Evolutionary conservation across 257 asterid genomes (phyloP).

Genomic region (Fraxinus pennsylvanica): DNA sequence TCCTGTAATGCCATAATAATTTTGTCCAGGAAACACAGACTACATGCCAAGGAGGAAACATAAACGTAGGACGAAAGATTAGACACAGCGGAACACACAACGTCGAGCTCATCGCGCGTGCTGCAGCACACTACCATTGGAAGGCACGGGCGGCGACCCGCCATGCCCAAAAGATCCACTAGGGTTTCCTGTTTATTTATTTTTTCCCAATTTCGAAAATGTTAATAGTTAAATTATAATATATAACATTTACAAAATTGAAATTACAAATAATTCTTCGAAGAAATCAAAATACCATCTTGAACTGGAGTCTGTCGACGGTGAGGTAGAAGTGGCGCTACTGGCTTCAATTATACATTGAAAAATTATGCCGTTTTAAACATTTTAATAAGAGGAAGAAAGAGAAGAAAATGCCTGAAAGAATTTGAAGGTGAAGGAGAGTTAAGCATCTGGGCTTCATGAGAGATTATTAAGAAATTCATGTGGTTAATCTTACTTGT

Average conservation of each 20-base stretch:
- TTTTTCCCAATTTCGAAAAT: slow-evolving; percentile 3
- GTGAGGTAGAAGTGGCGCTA: slow-evolving; percentile 95
- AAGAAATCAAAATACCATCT: slow-evolving; percentile 50
- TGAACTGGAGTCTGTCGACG: slow-evolving; percentile 81
- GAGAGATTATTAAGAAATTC: too few relatives aligned
- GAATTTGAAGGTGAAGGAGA: slow-evolving; percentile 57
- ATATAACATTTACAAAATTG: neutral
- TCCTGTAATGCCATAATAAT: neutral
- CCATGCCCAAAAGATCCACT: slow-evolving; percentile 72
- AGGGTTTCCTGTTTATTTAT: slow-evolving; percentile 57
- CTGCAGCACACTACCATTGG: slow-evolving; percentile 87
- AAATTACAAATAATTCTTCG: neutral
- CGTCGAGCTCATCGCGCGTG: slow-evolving; percentile 88
- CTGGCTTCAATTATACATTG: slow-evolving; percentile 43
- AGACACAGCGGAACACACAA: slow-evolving; percentile 63
- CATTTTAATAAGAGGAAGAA: neutral
- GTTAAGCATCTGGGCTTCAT: too few relatives aligned
- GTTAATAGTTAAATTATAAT: slow-evolving; percentile 4
- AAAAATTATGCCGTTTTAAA: slow-evolving; percentile 3
- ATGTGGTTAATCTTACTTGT: too few relatives aligned
- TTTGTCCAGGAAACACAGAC: neutral
- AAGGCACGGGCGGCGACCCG: slow-evolving; percentile 73
- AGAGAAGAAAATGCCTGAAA: slow-evolving; percentile 37
- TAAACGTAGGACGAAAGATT: slow-evolving; percentile 52
- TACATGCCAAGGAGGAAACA: slow-evolving; percentile 56